Conservation (phyloP, 768 basidiomycete species). For the Suillus decipiens region DNA sequence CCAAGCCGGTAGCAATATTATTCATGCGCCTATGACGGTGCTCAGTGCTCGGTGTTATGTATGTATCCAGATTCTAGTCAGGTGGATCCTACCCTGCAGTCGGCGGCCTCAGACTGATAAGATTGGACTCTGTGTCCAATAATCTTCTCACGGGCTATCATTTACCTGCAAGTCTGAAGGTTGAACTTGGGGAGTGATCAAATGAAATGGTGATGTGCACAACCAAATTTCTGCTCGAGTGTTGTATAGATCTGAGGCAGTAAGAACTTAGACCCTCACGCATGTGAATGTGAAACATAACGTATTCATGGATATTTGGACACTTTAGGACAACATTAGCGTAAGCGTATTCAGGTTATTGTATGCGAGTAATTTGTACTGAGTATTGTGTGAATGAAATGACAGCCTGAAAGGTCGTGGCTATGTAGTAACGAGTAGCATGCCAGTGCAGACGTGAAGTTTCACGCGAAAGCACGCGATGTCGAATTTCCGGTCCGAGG, state of each 20-base stretch:
- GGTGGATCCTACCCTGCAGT: neutral
- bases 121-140: neutral
- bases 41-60: neutral
- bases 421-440: neutral
- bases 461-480: neutral
- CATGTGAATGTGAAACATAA: neutral
- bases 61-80: neutral
- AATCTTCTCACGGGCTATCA: constrained; percentile 1
- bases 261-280: neutral
- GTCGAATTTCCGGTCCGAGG: neutral
- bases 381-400: neutral
- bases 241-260: neutral
- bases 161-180: neutral
- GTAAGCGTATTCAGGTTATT: neutral
- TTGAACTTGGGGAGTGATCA: neutral
- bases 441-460: neutral
- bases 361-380: neutral
- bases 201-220: neutral
- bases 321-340: neutral
- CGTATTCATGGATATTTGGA: neutral
- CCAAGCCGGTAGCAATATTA: neutral
- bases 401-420: neutral
- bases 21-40: neutral
- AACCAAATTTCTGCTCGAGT: neutral
- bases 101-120: constrained; percentile 1